Conservation (phyloP, 805 yeast genomes). For the Sungouiella blattae region DNA sequence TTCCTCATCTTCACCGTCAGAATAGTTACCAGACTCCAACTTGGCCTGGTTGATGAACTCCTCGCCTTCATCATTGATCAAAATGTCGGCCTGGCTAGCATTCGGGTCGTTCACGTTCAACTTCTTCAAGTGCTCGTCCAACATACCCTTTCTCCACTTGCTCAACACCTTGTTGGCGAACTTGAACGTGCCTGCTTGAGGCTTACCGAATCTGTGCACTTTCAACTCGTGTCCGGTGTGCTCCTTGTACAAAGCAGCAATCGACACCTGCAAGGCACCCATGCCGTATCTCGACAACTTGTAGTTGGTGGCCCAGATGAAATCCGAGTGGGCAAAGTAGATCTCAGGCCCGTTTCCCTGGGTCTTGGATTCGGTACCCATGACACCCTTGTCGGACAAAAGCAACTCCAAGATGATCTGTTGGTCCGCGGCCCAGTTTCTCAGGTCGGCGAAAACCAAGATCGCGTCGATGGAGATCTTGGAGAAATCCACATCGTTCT, state of each 20-base stretch:
- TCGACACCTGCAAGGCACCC: slow-evolving; percentile 90
- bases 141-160: slow-evolving; percentile 73
- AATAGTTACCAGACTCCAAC: slow-evolving; percentile 32
- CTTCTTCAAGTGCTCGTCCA: slow-evolving; percentile 68
- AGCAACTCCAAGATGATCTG: slow-evolving; percentile 82
- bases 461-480: slow-evolving; percentile 73
- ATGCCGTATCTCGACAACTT: slow-evolving; percentile 81
- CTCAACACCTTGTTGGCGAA: slow-evolving; percentile 76
- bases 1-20: slow-evolving; percentile 28
- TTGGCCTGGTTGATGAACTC: slow-evolving; percentile 42
- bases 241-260: slow-evolving; percentile 79
- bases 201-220: slow-evolving; percentile 85
- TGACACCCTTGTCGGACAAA: slow-evolving; percentile 70
- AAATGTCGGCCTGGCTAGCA: slow-evolving; percentile 40
- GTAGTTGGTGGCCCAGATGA: slow-evolving; percentile 90
- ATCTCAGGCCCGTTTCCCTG: slow-evolving; percentile 77
- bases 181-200: slow-evolving; percentile 81
- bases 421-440: slow-evolving; percentile 92
- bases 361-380: slow-evolving; percentile 76
- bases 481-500: slow-evolving; percentile 56
- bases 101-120: slow-evolving; percentile 41
- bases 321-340: slow-evolving; percentile 88
- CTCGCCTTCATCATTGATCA: slow-evolving; percentile 42
- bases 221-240: slow-evolving; percentile 79
- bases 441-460: slow-evolving; percentile 84